Evolutionary conservation across 1,284 basidiomycete genomes (phyloP).

Genomic region (Cutaneotrichosporon daszewskae): DNA sequence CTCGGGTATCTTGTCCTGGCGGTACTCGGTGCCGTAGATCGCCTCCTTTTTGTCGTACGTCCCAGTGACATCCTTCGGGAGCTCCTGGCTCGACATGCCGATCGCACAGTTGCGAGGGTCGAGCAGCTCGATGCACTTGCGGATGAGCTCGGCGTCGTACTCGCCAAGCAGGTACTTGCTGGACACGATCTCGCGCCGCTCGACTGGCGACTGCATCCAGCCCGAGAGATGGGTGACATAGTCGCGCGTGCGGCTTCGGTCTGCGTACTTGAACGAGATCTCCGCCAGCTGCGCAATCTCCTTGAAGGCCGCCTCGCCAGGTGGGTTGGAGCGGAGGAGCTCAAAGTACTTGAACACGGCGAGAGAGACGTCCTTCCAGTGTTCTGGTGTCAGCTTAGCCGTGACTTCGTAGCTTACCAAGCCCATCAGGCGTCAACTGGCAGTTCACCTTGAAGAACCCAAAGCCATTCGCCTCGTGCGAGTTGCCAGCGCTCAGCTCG

Average conservation of each 20-base stretch:
- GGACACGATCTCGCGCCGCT: constrained; percentile 71
- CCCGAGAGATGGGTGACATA: constrained; percentile 76
- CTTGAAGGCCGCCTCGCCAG: constrained; percentile 68
- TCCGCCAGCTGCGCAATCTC: constrained; percentile 71
- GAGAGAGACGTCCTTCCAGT: constrained; percentile 69
- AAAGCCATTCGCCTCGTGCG: constrained; percentile 65
- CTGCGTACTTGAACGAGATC: constrained; percentile 81
- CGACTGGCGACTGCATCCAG: constrained; percentile 61
- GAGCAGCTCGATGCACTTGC: constrained; percentile 58
- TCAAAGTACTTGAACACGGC: constrained; percentile 82
- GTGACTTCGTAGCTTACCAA: constrained; percentile 55
- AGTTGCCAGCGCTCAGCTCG: constrained; percentile 65
- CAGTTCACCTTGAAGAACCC: constrained; percentile 82
- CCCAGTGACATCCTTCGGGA: constrained; percentile 56
- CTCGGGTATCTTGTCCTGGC: constrained; percentile 61
- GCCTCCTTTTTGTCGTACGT: constrained; percentile 70
- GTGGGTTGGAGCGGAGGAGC: constrained; percentile 62
- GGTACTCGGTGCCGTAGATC: constrained; percentile 77
- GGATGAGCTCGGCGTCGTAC: constrained; percentile 64
- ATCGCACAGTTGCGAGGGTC: constrained; percentile 55
- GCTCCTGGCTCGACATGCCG: constrained; percentile 48
- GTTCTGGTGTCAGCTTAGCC: constrained; percentile 50
- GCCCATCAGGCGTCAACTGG: constrained; percentile 78
- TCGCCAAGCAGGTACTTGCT: constrained; percentile 69
- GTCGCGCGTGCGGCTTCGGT: constrained; percentile 70